Base-by-base conservation (phyloP, 768 basidiomycete genomes). In the Hygrophoropsis aurantiaca region DNA sequence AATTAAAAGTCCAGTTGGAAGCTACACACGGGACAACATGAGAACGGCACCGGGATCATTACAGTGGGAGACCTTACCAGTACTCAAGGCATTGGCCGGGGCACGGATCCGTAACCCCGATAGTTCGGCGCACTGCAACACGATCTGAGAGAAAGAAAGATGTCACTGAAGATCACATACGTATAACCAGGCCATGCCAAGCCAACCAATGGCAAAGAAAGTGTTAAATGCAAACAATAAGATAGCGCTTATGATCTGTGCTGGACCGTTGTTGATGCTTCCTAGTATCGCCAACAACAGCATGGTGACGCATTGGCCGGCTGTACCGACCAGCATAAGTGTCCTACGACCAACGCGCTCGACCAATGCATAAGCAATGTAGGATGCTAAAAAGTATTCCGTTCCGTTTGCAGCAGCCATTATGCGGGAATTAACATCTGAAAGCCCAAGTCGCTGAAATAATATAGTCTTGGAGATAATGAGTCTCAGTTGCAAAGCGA, bases 281-380 rank as follows among this genome's bases (percentile, higher is more conserved):
- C 59, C 56, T 21, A 56, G 42, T 23, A 55, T 42, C 42, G 64
- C 61, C 11, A 68, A 54, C 44, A 67, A 40, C 18, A 56, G 45
- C 65, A 70, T 67, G 6, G 60, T 58, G 11, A 47, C 30, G 15
- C 47, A 53, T 47, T 60, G 40, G 55, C 73, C 74, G 44, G 67
- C 53, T 19, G 76, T 70, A 36, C 78, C 78, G 52, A 61, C 64
- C 58, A 78, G 64, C 45, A 79, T 71, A 36, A 79, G 60, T 27
- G 64, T 64, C 46, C 77, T 68, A 47, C 77, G 71, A 47, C 77
- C 78, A 57, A 75, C 69, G 47, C 66, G 59, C 58, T 80, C 78
- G 54, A 79, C 71, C 46, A 71, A 66, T 55, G 66, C 74, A 65
- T 78, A 74, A 19, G 73, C 74, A 49, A 74, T 62, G 13, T 76